phyloP scores from a whole-genome alignment of 23 red algal species.

The Gracilaria caudata region DNA sequence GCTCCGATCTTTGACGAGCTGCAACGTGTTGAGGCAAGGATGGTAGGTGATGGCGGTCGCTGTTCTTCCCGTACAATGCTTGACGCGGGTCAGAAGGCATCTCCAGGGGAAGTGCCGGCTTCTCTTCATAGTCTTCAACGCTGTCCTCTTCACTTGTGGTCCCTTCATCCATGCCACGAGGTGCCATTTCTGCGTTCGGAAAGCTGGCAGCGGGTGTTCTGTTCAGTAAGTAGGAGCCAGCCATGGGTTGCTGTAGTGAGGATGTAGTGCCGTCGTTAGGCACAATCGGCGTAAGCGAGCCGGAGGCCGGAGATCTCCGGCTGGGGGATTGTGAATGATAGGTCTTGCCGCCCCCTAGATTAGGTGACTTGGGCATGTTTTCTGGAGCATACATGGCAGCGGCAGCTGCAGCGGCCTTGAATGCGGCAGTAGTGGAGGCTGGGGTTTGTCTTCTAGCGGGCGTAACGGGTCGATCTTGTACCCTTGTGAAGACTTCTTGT shows the following conservation, averaged over 20 bases:
- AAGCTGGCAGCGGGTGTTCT: not conserved
- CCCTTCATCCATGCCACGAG: conserved; percentile 29
- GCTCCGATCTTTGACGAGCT: conserved; percentile 45
- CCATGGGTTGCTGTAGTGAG: not conserved
- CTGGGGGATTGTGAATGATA: conserved; percentile 29
- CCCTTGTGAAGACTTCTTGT: conserved; percentile 46
- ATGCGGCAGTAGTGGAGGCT: conserved; percentile 32
- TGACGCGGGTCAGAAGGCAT: conserved; percentile 45
- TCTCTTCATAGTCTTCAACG: conserved; percentile 65
- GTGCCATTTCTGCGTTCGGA: not conserved
- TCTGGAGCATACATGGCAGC: conserved; percentile 30
- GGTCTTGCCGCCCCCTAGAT: conserved; percentile 8
- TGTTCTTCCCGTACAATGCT: conserved; percentile 3
- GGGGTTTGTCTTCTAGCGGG: conserved; percentile 29
- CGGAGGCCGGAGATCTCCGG: conserved; percentile 18
- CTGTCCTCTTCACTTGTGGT: conserved; percentile 49
- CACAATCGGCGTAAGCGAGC: not conserved
- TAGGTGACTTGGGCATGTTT: not conserved
- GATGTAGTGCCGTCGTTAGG: not conserved
- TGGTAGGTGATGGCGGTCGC: conserved; percentile 12
- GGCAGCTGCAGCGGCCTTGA: conserved; percentile 34
- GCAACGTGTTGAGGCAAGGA: not conserved
- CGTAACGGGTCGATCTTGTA: conserved; percentile 56
- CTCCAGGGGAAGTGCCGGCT: conserved; percentile 39
- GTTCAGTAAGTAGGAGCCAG: not conserved